Base-by-base conservation (phyloP, 176 grass and related monocot genomes). In the Miscanthus lutarioriparius region DNA sequence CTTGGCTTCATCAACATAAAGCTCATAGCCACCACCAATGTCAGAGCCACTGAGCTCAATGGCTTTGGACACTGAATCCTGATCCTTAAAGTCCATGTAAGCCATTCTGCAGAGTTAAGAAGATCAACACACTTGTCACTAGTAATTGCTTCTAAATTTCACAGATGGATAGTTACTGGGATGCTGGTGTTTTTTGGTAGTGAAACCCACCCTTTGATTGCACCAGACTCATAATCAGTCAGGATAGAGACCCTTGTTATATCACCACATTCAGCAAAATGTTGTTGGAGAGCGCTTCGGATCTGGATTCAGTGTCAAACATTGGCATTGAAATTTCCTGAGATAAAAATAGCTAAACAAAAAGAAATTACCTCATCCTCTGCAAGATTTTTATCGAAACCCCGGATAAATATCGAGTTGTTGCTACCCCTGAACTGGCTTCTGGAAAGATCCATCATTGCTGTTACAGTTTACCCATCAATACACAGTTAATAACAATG, bases 181-280 rank as follows among this genome's bases (percentile, higher is more conserved):
- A 54, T 11, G 15, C 75, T 41, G 8, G 10, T 39, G 6, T 13
- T 32, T 49, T 61, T 61, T 0, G 8, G 13, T 25, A 39, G 48
- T 7, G 0, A 53, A 40, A 92, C 94, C 70, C n/a, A 98, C 96
- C 96, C 96, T 73, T 84, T 98, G 87, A 59, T 22, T 76, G 28
- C 80, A 47, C 93, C 92, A 83, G 36, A 65, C 25, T 98, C 89
- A 78, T 54, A 65, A 90, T 98, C 93, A 19, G 77, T 90, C 0
- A 93, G 96, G 37, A 95, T 23, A 8, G 91, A 90, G 26, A 93
- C 65, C 51, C 93, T 88, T 30, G 87, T 84, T 3, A 98, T 86
- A 1, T 87, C 93, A 67, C 96, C 96, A 63, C 96, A 98, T 6
- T 79, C 75, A 30, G 87, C 71, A 88, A 98, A 95, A 78, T 93